phyloP scores from a whole-genome alignment of 331 rosid species.

The Telfairia occidentalis region DNA sequence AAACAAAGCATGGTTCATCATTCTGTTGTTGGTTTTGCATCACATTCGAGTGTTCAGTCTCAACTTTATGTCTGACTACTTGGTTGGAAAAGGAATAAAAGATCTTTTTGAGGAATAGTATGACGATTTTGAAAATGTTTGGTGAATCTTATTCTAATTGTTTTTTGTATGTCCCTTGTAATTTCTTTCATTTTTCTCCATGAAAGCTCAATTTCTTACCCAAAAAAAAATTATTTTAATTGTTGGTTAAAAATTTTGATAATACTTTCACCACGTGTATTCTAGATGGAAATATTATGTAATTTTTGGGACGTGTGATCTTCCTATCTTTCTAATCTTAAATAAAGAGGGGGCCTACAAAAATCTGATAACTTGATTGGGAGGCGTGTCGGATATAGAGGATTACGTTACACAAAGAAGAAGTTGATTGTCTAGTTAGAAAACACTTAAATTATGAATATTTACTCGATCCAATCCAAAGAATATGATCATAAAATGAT shows the following conservation, averaged over 20 bases:
- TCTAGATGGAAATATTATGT: background rate
- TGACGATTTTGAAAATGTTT: background rate
- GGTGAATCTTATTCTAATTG: background rate
- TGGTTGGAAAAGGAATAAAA: background rate
- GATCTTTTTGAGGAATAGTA: background rate
- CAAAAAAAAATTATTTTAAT: background rate
- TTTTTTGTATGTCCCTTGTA: no score
- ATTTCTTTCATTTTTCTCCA: no score
- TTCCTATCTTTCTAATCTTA: background rate
- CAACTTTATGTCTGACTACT: background rate
- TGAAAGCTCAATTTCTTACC: no score
- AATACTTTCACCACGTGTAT: background rate
- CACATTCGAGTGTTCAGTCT: background rate
- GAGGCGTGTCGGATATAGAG: background rate
- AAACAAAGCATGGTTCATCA: background rate
- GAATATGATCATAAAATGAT: background rate
- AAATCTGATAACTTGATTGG: background rate
- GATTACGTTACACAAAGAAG: background rate
- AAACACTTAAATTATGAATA: background rate
- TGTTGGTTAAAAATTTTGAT: background rate
- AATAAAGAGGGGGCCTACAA: background rate
- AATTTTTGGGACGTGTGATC: background rate
- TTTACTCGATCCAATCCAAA: background rate
- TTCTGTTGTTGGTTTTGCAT: background rate
- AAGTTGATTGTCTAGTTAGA: background rate